Percentiles rank a stretch among this genome's conserved stretches.
Conservation (phyloP, 805 yeast species). For the Metschnikowia reukaufii region DNA sequence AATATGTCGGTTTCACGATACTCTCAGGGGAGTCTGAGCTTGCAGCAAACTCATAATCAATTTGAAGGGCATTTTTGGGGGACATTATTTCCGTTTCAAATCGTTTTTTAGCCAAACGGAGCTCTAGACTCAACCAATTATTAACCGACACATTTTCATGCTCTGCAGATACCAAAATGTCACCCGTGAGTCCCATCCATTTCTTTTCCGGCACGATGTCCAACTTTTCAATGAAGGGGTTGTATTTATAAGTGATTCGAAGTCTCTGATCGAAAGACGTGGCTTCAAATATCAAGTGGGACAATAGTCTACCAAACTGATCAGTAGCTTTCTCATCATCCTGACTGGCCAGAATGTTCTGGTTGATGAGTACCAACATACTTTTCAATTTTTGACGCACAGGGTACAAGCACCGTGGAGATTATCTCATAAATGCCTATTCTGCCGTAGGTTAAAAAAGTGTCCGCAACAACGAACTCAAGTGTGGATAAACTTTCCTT, state of each 20-base stretch:
- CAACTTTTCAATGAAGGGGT: slow-evolving; percentile 35
- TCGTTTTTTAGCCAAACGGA: slow-evolving; percentile 48
- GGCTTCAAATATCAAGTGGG: slow-evolving; percentile 59
- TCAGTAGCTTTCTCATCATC: slow-evolving; percentile 23
- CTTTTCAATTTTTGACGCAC: slow-evolving; percentile 43
- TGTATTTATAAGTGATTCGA: slow-evolving; percentile 44
- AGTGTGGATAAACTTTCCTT: slow-evolving; percentile 40
- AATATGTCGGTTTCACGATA: slow-evolving; percentile 52
- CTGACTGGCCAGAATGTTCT: slow-evolving; percentile 22
- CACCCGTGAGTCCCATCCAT: slow-evolving; percentile 52
- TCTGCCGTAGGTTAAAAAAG: slow-evolving; percentile 28
- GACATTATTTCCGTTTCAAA: slow-evolving; percentile 50
- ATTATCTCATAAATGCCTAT: slow-evolving; percentile 42
- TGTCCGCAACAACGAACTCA: slow-evolving; percentile 37
- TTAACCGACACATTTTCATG: slow-evolving; percentile 32
- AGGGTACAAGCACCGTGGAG: slow-evolving; percentile 46
- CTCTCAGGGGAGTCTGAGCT: slow-evolving; percentile 13
- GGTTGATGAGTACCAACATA: slow-evolving; percentile 25
- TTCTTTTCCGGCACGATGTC: slow-evolving; percentile 25
- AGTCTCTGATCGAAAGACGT: slow-evolving; percentile 57
- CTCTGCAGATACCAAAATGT: slow-evolving; percentile 35
- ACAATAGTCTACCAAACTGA: slow-evolving; percentile 47
- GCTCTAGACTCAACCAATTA: slow-evolving; percentile 56
- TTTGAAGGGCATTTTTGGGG: slow-evolving; percentile 49
- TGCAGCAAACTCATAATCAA: slow-evolving; percentile 53